Percentiles rank a stretch among this genome's conserved stretches.
Evolutionary conservation across 345 rosid species (phyloP).

Genomic region (Populus nigra): DNA sequence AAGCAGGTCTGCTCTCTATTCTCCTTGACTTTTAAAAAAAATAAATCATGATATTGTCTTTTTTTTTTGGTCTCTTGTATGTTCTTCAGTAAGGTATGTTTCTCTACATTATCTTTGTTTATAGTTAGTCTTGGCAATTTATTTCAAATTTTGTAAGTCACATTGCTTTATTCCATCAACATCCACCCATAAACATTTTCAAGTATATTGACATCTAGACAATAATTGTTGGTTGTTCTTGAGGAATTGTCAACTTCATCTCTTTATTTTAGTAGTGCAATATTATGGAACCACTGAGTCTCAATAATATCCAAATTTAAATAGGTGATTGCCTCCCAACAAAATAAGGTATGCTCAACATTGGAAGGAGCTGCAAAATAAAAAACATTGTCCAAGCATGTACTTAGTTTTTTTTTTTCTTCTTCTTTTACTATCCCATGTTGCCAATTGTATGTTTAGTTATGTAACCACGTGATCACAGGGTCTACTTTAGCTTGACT

Average conservation of each 20-base stretch:
- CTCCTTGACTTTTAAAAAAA: too few relatives aligned
- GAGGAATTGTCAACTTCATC: not conserved
- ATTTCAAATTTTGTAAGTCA: not conserved
- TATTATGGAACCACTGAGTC: not conserved
- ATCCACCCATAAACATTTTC: not conserved
- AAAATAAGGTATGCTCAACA: not conserved
- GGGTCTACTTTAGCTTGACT: rapidly evolving
- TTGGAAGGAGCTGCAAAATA: not conserved
- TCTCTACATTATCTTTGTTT: not conserved
- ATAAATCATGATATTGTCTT: too few relatives aligned
- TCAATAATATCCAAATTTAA: not conserved
- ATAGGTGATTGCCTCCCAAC: not conserved
- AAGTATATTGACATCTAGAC: too few relatives aligned
- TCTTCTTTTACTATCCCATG: not conserved
- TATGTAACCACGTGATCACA: rapidly evolving
- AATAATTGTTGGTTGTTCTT: not conserved
- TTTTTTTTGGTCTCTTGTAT: too few relatives aligned
- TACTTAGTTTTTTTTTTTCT: not conserved
- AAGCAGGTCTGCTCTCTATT: too few relatives aligned
- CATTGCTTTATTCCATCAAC: not conserved
- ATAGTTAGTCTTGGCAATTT: not conserved
- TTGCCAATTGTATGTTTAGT: not conserved
- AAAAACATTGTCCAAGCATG: not conserved
- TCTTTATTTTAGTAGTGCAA: not conserved
- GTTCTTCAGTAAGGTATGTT: conserved; percentile 70